Percentiles rank a stretch among this genome's conserved stretches.
phyloP scores from a whole-genome alignment of 2,329 filamentous ascomycete species.

The Diaporthe destruens region DNA sequence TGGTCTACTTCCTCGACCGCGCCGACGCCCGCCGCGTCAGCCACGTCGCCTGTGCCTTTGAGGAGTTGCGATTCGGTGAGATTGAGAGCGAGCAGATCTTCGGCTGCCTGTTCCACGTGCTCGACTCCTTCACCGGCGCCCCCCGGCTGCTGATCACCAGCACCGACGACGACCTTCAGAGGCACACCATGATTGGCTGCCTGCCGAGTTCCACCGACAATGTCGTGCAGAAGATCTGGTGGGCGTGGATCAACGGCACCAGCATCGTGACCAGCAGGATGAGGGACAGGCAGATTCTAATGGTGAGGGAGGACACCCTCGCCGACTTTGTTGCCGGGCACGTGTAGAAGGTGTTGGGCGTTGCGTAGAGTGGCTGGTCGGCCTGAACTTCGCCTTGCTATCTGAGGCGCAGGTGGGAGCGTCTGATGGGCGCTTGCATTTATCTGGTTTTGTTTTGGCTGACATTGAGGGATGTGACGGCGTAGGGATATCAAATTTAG shows the following conservation, averaged over 20 bases:
- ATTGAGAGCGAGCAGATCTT: conserved; percentile 61
- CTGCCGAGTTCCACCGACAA: conserved; percentile 52
- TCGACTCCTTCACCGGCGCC: conserved; percentile 57
- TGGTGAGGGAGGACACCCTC: conserved; percentile 59
- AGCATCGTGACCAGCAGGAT: conserved; percentile 55
- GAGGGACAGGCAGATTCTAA: conserved; percentile 58
- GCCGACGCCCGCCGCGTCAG: conserved; percentile 59
- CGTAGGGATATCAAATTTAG: conserved; percentile 30
- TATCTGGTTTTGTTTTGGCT: neutral
- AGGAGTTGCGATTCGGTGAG: conserved; percentile 58
- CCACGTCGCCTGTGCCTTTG: conserved; percentile 58
- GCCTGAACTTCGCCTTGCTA: neutral
- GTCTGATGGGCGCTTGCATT: neutral
- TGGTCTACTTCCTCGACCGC: conserved; percentile 61
- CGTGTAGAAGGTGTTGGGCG: neutral
- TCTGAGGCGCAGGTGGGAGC: conserved; percentile 10
- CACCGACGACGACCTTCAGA: conserved; percentile 51
- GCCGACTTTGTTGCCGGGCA: conserved; percentile 49
- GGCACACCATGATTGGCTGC: conserved; percentile 43
- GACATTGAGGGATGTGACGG: neutral
- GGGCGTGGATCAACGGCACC: conserved; percentile 58
- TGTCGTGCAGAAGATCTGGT: conserved; percentile 62
- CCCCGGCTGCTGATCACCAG: conserved; percentile 57
- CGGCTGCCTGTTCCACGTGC: conserved; percentile 61
- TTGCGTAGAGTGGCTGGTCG: neutral